phyloP scores from a whole-genome alignment of 169 alveolate species.

The Eimeria necatrix region DNA sequence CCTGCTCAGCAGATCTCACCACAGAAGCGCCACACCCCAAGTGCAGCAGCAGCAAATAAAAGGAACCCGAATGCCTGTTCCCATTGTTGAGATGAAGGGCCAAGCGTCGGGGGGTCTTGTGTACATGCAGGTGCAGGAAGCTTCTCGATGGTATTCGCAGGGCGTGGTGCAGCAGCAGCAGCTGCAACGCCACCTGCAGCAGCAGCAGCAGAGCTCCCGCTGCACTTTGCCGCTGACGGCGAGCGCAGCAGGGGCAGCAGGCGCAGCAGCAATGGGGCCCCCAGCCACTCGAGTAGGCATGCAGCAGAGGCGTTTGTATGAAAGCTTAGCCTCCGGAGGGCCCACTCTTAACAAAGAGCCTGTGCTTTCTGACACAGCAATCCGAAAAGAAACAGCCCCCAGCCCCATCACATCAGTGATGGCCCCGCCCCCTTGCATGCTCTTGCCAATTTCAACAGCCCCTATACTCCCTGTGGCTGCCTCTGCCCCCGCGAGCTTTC shows the following conservation, averaged over 20 bases:
- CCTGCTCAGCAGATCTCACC: conserved; percentile 22
- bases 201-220: background rate
- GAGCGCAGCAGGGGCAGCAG: background rate
- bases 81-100: conserved; percentile 26
- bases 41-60: conserved; percentile 28
- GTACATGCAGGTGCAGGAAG: conserved; percentile 57
- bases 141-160: conserved; percentile 17
- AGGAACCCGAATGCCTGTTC: background rate
- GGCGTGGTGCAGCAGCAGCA: conserved; percentile 19
- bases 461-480: background rate
- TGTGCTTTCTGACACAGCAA: background rate
- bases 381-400: background rate
- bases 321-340: background rate
- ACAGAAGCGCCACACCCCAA: conserved; percentile 45
- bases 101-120: background rate
- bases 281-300: background rate
- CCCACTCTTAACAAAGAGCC: background rate
- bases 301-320: background rate
- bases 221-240: background rate
- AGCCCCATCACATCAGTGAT: background rate
- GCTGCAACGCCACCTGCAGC: background rate
- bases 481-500: background rate
- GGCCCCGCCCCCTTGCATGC: conserved; percentile 32
- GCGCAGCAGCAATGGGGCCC: conserved; percentile 18
- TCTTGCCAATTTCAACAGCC: conserved; percentile 18